phyloP scores from a whole-genome alignment of 805 yeast genomes.

The Jamesozyma spencerorum region DNA sequence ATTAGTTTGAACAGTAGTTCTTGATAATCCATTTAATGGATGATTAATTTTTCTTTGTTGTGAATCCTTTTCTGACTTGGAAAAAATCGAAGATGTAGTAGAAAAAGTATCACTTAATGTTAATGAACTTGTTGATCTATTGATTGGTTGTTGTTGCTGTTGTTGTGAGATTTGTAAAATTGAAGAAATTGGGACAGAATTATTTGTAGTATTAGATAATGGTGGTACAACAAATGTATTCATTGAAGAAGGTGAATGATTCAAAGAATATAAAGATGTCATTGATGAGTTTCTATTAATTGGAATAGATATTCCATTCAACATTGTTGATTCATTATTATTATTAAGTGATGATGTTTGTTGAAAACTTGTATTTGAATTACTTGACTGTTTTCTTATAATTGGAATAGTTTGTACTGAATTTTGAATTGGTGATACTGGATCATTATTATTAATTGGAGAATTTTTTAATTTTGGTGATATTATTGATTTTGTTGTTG shows the following conservation, averaged over 20 bases:
- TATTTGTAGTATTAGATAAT: not conserved
- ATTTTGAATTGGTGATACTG: not conserved
- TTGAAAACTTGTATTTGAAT: not conserved
- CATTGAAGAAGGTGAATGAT: not conserved
- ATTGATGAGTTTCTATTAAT: not conserved
- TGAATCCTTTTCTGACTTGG: not conserved
- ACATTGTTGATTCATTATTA: not conserved
- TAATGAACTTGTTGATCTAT: not conserved
- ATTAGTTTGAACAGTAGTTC: too few species aligned
- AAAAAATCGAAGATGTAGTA: not conserved
- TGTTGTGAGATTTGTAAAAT: not conserved
- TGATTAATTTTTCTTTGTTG: too few species aligned
- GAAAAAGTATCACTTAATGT: constrained; percentile 1
- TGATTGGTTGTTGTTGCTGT: not conserved
- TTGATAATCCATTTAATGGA: too few species aligned
- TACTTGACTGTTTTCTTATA: not conserved
- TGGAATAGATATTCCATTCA: not conserved
- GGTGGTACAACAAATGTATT: too few species aligned
- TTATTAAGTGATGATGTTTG: not conserved
- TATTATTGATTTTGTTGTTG: not conserved
- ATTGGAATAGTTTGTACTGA: not conserved
- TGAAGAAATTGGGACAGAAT: not conserved
- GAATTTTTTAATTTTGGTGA: not conserved
- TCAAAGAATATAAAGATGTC: not conserved
- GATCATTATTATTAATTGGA: not conserved